phyloP scores from a whole-genome alignment of 2,329 filamentous ascomycete genomes.

The Alternaria incomplexa region DNA sequence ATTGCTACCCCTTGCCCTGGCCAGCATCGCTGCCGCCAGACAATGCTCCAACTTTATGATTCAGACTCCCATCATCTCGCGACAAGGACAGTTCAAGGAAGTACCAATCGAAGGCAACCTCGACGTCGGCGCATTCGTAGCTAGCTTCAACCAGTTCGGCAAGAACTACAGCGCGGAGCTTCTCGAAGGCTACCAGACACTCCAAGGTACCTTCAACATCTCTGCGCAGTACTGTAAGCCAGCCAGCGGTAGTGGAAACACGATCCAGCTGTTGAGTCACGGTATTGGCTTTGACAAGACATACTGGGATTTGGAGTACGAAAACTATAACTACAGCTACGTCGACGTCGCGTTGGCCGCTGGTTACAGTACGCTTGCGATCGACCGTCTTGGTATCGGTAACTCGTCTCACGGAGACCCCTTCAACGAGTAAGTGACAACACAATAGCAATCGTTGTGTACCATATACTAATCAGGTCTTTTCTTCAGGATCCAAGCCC shows the following conservation, averaged over 20 bases:
- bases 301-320: slow-evolving; percentile 68
- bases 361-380: slow-evolving; percentile 66
- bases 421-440: slow-evolving; percentile 53
- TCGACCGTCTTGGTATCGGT: slow-evolving; percentile 68
- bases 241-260: slow-evolving; percentile 45
- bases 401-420: slow-evolving; percentile 65
- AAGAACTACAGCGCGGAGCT: slow-evolving; percentile 56
- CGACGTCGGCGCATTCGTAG: slow-evolving; percentile 63
- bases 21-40: slow-evolving; percentile 27
- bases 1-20: slow-evolving; percentile 23
- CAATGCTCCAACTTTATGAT: slow-evolving; percentile 61
- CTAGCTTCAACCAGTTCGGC: slow-evolving; percentile 19
- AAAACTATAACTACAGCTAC: slow-evolving; percentile 69
- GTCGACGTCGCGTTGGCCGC: slow-evolving; percentile 60
- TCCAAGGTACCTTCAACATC: slow-evolving; percentile 63
- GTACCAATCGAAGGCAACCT: slow-evolving; percentile 58
- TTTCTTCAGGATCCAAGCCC: slow-evolving; percentile 58
- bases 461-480: not conserved
- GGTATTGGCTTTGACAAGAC: slow-evolving; percentile 62
- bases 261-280: slow-evolving; percentile 58
- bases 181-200: slow-evolving; percentile 57
- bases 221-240: slow-evolving; percentile 68
- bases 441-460: too few species aligned
- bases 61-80: slow-evolving; percentile 61
- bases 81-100: slow-evolving; percentile 61